phyloP scores from a whole-genome alignment of 2,329 filamentous ascomycete species.

The Cryphonectria radicalis region DNA sequence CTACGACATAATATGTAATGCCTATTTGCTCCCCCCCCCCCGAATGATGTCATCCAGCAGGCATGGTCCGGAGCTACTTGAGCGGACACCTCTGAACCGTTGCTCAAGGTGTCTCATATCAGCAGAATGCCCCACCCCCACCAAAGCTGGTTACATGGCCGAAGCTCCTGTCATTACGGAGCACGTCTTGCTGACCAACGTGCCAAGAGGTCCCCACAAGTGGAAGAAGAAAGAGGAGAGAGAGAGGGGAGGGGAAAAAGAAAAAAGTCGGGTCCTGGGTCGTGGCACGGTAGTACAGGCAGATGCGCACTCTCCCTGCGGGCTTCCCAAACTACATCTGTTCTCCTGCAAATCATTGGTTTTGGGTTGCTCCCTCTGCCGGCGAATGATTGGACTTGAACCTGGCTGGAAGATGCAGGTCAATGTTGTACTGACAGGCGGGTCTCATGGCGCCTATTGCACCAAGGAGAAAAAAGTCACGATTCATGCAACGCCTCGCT shows the following conservation, averaged over 20 bases:
- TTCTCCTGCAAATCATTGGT: neutral
- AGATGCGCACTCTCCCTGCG: neutral
- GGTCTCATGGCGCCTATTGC: neutral
- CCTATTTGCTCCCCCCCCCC: neutral
- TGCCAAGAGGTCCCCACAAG: neutral
- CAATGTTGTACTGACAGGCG: neutral
- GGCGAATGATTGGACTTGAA: neutral
- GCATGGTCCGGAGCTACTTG: neutral
- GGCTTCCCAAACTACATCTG: neutral
- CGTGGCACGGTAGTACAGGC: neutral
- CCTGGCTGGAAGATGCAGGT: neutral
- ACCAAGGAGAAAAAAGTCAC: neutral
- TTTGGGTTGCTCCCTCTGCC: neutral
- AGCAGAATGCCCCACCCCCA: neutral
- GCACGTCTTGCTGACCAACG: neutral
- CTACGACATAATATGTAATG: neutral
- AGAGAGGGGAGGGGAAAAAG: neutral
- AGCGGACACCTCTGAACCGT: neutral
- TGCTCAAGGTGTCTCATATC: neutral
- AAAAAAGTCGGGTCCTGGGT: neutral
- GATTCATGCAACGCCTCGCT: conserved; percentile 23
- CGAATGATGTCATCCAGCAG: neutral
- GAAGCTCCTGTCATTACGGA: conserved; percentile 3
- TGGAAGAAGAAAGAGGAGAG: neutral
- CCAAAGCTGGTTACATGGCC: conserved; percentile 1